Conservation (phyloP, 2,329 filamentous ascomycete species). For the Fusarium proliferatum region DNA sequence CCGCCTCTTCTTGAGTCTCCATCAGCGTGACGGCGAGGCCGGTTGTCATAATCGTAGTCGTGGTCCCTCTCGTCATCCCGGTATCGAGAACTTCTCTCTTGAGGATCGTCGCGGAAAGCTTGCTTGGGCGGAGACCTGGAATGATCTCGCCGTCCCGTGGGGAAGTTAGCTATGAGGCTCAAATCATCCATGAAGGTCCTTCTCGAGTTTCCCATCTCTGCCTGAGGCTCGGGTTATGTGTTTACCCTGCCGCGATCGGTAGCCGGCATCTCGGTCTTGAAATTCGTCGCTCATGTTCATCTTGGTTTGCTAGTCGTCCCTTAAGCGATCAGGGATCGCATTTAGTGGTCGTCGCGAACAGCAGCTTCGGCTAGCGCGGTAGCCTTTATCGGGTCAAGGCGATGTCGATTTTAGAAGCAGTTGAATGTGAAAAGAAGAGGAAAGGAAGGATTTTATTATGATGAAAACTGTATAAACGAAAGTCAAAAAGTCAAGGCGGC, state of each 20-base stretch:
- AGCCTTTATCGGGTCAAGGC: not conserved
- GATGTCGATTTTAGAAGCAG: not conserved
- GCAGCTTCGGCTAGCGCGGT: constrained; percentile 39
- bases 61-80: constrained; percentile 42
- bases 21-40: constrained; percentile 46
- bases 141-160: constrained; percentile 56
- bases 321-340: constrained; percentile 47
- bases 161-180: constrained; percentile 59
- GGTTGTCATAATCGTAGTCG: constrained; percentile 36
- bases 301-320: constrained; percentile 41
- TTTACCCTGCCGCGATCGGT: constrained; percentile 64
- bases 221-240: constrained; percentile 50
- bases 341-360: constrained; percentile 59
- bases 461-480: constrained; percentile 4
- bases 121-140: constrained; percentile 58
- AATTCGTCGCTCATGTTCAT: constrained; percentile 39
- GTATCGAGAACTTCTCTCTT: constrained; percentile 44
- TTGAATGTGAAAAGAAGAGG: not conserved
- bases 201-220: constrained; percentile 41
- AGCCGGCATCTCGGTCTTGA: constrained; percentile 52
- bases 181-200: constrained; percentile 45
- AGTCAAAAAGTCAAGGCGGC: not conserved
- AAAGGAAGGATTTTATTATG: not conserved
- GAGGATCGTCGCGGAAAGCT: constrained; percentile 51
- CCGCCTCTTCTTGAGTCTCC: constrained; percentile 40